Base-by-base conservation (phyloP, 305 asterid species). In the Fraxinus dipetala region DNA sequence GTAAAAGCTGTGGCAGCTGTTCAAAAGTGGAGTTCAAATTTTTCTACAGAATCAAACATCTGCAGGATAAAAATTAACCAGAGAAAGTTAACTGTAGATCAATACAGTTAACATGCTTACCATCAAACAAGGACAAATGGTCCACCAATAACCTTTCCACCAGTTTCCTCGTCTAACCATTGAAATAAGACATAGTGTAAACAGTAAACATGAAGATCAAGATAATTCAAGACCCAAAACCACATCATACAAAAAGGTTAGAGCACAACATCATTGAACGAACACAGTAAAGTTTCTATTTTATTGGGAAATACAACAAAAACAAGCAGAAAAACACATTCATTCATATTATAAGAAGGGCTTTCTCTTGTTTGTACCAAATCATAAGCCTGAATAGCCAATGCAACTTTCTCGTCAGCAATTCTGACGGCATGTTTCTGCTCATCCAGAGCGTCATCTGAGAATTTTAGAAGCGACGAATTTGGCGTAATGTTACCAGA, bases 381-480 rank as follows among this genome's bases (percentile, higher is more conserved):
- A 88, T 96, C 99, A 88, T 96, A 94, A 54, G 97, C 95, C 86
- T 94, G 98, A 78, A 84, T 61, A 78, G 98, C 98, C 87, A 96
- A 86, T 26, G 93, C 93, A 78, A 94, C 96, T 88, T 96, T 96
- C 91, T 96, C 99, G 83, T 94, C 98, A 56, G 99, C 97, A 87
- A 96, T 96, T 89, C 98, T 85, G 85, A 91, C 83, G 75, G 97
- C 99, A 87, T 96, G 98, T 85, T 94, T 96, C 84, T 96, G 98
- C 89, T 94, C 99, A 72, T 96, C 98, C 85, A 92, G 72, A 80
- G 96, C 98, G n/a, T 92, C 98, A 30, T 90, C 97, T 26, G 99
- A 92, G 86, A 91, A 93, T 83, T 90, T 91, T 84, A 90, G 87
- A 77, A 91, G 97, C 65, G 97, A 89, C 0, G 98, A 89, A 86